Percentiles rank a stretch among this genome's conserved stretches.
Conservation (phyloP, 768 basidiomycete species). For the Crassisporium funariophilum region DNA sequence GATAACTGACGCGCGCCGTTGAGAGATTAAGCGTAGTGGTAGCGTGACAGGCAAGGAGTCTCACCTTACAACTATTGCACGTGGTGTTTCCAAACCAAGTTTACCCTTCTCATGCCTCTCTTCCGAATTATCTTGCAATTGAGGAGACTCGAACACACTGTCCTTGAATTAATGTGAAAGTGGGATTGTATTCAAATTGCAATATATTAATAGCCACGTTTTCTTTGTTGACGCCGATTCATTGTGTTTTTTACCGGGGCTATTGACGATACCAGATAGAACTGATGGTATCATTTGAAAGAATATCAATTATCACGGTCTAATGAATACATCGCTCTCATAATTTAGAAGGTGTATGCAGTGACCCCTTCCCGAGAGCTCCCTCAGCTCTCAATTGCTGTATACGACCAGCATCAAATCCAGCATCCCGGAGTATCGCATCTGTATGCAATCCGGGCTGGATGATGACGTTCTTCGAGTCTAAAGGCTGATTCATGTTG, state of each 20-base stretch:
- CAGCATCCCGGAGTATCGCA: slow-evolving; percentile 54
- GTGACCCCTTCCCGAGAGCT: slow-evolving; percentile 42
- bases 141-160: too few species aligned
- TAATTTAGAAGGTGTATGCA: slow-evolving; percentile 14
- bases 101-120: too few species aligned
- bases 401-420: slow-evolving; percentile 44
- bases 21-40: not conserved
- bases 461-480: slow-evolving; percentile 24
- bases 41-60: not conserved
- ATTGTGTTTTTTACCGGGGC: too few species aligned
- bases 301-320: not conserved
- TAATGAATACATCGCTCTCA: not conserved
- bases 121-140: too few species aligned
- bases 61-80: not conserved
- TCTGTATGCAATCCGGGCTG: slow-evolving; percentile 55
- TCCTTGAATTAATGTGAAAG: too few species aligned
- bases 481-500: not conserved
- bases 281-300: too few species aligned
- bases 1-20: slow-evolving; percentile 11
- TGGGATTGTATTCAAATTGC: too few species aligned
- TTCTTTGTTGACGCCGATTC: too few species aligned
- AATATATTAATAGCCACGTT: too few species aligned
- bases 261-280: too few species aligned
- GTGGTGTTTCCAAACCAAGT: too few species aligned
- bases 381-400: slow-evolving; percentile 45